Percentiles rank a stretch among this genome's conserved stretches.
Evolutionary conservation across 73 alveolate species (phyloP).

Genomic region (Paramecium tetraurelia): DNA sequence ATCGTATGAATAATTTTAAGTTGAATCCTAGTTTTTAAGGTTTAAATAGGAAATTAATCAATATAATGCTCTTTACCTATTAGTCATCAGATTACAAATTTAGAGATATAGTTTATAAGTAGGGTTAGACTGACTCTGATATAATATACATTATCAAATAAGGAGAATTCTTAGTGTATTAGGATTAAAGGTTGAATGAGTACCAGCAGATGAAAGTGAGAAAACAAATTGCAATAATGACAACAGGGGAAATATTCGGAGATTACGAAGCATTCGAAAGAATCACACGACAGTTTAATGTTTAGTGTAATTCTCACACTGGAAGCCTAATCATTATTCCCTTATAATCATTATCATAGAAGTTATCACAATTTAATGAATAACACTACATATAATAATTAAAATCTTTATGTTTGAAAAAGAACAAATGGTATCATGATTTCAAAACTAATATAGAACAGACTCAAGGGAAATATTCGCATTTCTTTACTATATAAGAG

Average conservation of each 20-base stretch:
- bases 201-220: not conserved
- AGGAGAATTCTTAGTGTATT: slow-evolving; percentile 21
- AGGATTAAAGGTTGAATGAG: not conserved
- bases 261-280: slow-evolving; percentile 36
- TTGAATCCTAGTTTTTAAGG: not conserved
- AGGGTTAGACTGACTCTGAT: not conserved
- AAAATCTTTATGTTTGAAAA: not conserved
- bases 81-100: not conserved
- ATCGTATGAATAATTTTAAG: not conserved
- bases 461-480: not conserved
- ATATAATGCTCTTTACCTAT: not conserved
- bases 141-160: not conserved
- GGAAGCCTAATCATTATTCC: not conserved
- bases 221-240: not conserved
- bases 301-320: not conserved
- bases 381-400: not conserved
- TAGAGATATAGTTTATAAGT: not conserved
- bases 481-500: not conserved
- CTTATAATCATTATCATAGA: not conserved
- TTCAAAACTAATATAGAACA: not conserved
- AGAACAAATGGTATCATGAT: not conserved
- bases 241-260: slow-evolving; percentile 7
- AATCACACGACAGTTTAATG: not conserved
- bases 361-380: not conserved
- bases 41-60: not conserved